A percentile compares a stretch with the other conserved stretches of the same genome.
Conservation (phyloP, 495 filamentous ascomycete genomes). For the Aspergillus cavernicola region DNA sequence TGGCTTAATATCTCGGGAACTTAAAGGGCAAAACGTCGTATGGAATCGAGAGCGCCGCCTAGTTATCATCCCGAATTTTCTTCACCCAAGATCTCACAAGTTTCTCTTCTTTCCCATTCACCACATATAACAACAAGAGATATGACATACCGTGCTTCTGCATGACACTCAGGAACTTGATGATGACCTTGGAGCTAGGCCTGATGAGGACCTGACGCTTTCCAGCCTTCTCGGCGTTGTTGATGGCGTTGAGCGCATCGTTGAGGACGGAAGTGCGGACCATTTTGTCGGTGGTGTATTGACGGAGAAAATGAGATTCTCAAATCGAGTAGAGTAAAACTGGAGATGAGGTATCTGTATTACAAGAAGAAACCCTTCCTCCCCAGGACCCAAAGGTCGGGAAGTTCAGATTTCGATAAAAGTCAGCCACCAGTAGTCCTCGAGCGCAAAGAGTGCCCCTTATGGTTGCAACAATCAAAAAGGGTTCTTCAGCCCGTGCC, state of each 20-base stretch:
- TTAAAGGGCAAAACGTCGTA: constrained; percentile 97
- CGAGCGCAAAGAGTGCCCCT: constrained; percentile 94
- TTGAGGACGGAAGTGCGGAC: constrained; percentile 98
- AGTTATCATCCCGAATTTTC: constrained; percentile 95
- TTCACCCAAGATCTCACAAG: background rate
- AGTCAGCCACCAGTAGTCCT: constrained; percentile 81
- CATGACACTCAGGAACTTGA: constrained; percentile 99
- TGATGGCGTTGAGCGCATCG: constrained; percentile 98
- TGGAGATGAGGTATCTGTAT: constrained; percentile 74
- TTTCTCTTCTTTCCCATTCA: background rate
- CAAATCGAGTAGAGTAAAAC: constrained; percentile 56
- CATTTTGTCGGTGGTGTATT: constrained; percentile 67
- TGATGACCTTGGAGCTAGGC: constrained; percentile 96
- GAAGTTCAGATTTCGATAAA: constrained; percentile 48
- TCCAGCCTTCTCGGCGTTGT: constrained; percentile 99
- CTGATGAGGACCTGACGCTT: constrained; percentile 98
- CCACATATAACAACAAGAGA: constrained; percentile 5
- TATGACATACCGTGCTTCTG: constrained; percentile 90
- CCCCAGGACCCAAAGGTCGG: constrained; percentile 19
- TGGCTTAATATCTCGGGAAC: constrained; percentile 82
- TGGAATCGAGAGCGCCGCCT: constrained; percentile 78
- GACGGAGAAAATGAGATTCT: constrained; percentile 63
- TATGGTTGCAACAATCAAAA: constrained; percentile 41
- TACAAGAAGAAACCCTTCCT: background rate
- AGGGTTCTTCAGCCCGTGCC: constrained; percentile 93